Evolutionary conservation across 495 filamentous ascomycete genomes (phyloP).

Genomic region (Glarea lozoyensis): DNA sequence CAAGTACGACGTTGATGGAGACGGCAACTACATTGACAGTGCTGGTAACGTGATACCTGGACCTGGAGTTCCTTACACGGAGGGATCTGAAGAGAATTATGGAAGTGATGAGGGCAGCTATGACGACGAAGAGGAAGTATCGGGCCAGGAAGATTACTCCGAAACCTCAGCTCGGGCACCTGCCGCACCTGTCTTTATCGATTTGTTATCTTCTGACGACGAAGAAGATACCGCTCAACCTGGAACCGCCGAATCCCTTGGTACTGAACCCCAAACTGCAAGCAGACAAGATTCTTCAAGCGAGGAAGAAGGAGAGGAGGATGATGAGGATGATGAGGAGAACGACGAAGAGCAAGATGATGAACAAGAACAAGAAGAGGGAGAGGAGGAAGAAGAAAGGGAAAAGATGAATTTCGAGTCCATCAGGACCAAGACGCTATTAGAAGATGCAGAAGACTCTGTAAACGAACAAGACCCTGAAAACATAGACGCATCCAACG

Average conservation of each 20-base stretch:
- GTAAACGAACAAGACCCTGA: neutral
- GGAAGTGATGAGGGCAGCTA: slow-evolving; percentile 2
- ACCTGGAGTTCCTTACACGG: too few species aligned
- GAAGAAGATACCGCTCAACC: slow-evolving; percentile 5
- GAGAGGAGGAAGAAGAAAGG: neutral
- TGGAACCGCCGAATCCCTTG: slow-evolving; percentile 9
- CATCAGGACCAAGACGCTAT: neutral
- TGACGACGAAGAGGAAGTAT: neutral
- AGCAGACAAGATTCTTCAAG: too few species aligned
- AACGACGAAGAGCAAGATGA: too few species aligned
- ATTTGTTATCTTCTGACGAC: slow-evolving; percentile 3
- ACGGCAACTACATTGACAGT: too few species aligned
- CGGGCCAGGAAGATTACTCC: slow-evolving; percentile 3
- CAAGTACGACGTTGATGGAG: slow-evolving; percentile 2
- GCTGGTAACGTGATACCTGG: too few species aligned
- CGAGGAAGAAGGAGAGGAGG: too few species aligned
- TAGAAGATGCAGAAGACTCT: slow-evolving; percentile 7
- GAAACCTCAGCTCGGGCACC: too few species aligned
- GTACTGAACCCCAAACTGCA: too few species aligned
- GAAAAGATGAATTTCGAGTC: neutral
- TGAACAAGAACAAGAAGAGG: too few species aligned
- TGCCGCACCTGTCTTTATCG: too few species aligned
- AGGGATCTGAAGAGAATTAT: neutral
- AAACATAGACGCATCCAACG: neutral
- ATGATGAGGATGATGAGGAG: too few species aligned